Conservation (phyloP, 2,329 filamentous ascomycete species). For the Paracorniculantispora psalliotae region DNA sequence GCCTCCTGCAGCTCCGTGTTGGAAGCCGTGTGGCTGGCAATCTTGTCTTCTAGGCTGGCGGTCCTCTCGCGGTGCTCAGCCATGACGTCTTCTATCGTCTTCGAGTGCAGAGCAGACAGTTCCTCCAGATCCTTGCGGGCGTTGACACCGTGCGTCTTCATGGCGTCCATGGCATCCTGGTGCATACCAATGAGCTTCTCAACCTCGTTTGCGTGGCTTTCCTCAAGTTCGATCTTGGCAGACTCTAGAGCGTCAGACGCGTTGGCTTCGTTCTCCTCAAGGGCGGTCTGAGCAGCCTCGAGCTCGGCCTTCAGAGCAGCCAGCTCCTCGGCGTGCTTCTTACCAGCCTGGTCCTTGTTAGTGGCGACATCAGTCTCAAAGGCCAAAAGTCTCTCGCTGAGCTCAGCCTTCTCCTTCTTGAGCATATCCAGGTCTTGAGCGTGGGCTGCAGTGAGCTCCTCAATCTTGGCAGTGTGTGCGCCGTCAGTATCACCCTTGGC, state of each 20-base stretch:
- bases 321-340: constrained; percentile 32
- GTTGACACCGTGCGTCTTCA: constrained; percentile 35
- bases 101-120: constrained; percentile 31
- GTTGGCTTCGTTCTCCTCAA: constrained; percentile 40
- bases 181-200: constrained; percentile 41
- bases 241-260: constrained; percentile 42
- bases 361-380: constrained; percentile 19
- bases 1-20: constrained; percentile 32
- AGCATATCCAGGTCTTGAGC: constrained; percentile 30
- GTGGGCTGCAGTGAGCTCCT: neutral
- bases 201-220: constrained; percentile 42
- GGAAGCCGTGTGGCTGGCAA: constrained; percentile 31
- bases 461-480: neutral
- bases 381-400: constrained; percentile 27
- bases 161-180: constrained; percentile 35
- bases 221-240: constrained; percentile 40
- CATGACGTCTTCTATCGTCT: constrained; percentile 35
- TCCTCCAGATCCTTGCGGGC: constrained; percentile 41
- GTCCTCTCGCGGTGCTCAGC: constrained; percentile 33
- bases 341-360: constrained; percentile 23
- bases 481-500: neutral
- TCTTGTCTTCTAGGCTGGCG: constrained; percentile 30
- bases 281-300: constrained; percentile 37
- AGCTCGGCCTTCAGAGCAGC: constrained; percentile 30
- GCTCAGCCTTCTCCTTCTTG: constrained; percentile 23